phyloP scores from a whole-genome alignment of 331 rosid species.

The Pyracantha coccinea region DNA sequence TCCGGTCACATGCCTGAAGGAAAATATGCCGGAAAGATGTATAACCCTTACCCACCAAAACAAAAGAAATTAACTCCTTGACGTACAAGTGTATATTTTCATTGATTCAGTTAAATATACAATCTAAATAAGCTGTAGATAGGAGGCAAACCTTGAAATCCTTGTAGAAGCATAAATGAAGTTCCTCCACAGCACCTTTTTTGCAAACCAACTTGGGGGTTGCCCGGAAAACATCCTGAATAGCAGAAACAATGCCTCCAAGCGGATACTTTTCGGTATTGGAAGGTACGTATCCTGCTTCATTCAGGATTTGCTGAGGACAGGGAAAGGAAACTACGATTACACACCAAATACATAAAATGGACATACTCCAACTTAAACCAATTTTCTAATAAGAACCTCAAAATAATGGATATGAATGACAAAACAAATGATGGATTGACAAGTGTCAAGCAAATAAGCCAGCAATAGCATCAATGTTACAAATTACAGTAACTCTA shows the following conservation, averaged over 20 bases:
- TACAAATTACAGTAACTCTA: background rate
- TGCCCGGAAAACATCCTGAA: slow-evolving; percentile 78
- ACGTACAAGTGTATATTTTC: background rate
- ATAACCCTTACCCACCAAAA: background rate
- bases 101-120: slow-evolving; percentile 6
- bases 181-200: slow-evolving; percentile 62
- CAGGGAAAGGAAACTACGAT: slow-evolving; percentile 6
- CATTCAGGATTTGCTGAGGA: slow-evolving; percentile 59
- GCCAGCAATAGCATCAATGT: no score
- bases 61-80: background rate
- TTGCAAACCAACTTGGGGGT: slow-evolving; percentile 67
- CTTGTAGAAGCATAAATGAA: slow-evolving; percentile 77
- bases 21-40: background rate
- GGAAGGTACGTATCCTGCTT: slow-evolving; percentile 83
- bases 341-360: background rate
- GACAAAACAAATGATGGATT: background rate
- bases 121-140: background rate
- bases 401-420: background rate
- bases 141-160: slow-evolving; percentile 57
- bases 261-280: slow-evolving; percentile 83
- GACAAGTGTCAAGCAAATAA: no score
- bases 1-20: background rate
- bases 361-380: background rate
- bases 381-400: background rate
- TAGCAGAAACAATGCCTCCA: slow-evolving; percentile 82